phyloP scores from a whole-genome alignment of 345 rosid species.

The Eucalyptus caleyi region DNA sequence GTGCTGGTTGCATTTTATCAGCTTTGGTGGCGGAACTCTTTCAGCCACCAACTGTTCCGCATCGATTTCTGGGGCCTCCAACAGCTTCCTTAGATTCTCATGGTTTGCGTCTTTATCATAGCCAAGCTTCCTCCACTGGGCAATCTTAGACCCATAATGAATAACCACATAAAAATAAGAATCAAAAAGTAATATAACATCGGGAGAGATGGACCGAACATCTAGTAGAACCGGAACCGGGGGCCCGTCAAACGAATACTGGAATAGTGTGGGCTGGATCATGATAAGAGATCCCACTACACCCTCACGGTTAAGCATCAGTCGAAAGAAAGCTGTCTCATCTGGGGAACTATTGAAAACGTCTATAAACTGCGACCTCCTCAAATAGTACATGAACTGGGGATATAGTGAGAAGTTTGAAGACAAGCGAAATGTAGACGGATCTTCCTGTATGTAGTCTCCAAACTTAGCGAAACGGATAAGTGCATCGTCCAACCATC shows the following conservation, averaged over 20 bases:
- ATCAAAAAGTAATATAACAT: slow-evolving; percentile 82
- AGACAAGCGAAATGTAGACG: slow-evolving; percentile 82
- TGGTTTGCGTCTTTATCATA: slow-evolving; percentile 75
- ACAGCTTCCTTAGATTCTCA: slow-evolving; percentile 70
- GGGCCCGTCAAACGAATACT: slow-evolving; percentile 89
- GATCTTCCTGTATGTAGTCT: slow-evolving; percentile 81
- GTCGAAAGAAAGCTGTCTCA: slow-evolving; percentile 76
- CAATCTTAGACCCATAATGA: slow-evolving; percentile 82
- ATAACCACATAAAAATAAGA: slow-evolving; percentile 85
- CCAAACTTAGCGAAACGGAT: slow-evolving; percentile 72
- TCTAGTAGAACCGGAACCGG: slow-evolving; percentile 95
- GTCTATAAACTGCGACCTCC: slow-evolving; percentile 97
- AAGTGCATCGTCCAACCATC: slow-evolving; percentile 88
- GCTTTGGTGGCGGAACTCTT: slow-evolving; percentile 65
- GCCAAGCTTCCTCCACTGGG: slow-evolving; percentile 86
- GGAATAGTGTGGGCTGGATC: slow-evolving; percentile 91
- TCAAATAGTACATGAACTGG: slow-evolving; percentile 88
- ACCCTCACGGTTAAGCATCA: slow-evolving; percentile 91
- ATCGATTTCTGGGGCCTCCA: slow-evolving; percentile 82
- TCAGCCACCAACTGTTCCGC: slow-evolving; percentile 57
- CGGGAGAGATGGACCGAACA: slow-evolving; percentile 58
- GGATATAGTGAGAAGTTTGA: slow-evolving; percentile 90
- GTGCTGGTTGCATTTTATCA: slow-evolving; percentile 86
- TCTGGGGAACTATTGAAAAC: slow-evolving; percentile 85
- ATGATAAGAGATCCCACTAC: slow-evolving; percentile 79